Conservation (phyloP, 768 basidiomycete genomes). For the Mycena amicta region DNA sequence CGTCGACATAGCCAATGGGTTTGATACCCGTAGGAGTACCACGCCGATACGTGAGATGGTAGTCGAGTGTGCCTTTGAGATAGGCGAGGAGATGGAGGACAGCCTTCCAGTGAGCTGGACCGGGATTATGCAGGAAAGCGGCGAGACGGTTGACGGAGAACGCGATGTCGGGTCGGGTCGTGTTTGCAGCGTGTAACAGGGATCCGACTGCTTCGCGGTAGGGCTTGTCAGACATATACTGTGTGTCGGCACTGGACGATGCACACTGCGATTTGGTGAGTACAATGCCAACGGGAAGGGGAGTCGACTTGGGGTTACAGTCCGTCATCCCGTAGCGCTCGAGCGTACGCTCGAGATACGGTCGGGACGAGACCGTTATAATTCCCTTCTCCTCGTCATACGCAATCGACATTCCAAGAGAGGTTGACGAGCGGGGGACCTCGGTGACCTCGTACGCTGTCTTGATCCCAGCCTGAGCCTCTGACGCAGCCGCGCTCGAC, state of each 20-base stretch:
- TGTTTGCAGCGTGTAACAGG: constrained; percentile 27
- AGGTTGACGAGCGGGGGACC: constrained; percentile 26
- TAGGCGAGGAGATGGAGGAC: constrained; percentile 38
- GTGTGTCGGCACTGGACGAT: constrained; percentile 5
- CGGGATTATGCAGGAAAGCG: constrained; percentile 29
- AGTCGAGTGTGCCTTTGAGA: constrained; percentile 35
- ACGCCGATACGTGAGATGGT: constrained; percentile 24
- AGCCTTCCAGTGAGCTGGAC: constrained; percentile 37
- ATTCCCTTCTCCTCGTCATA: constrained; percentile 20
- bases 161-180: constrained; percentile 31
- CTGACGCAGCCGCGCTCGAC: constrained; percentile 4
- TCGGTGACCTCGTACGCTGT: constrained; percentile 24
- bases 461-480: constrained; percentile 12
- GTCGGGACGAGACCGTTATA: constrained; percentile 20
- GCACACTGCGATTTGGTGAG: constrained; percentile 19
- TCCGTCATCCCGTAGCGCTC: constrained; percentile 23
- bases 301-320: constrained; percentile 30
- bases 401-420: constrained; percentile 16
- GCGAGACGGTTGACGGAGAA: constrained; percentile 26
- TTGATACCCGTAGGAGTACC: not conserved
- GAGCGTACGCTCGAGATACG: constrained; percentile 22
- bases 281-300: constrained; percentile 23
- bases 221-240: constrained; percentile 30
- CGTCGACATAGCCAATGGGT: constrained; percentile 22
- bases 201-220: constrained; percentile 29